Conservation (phyloP, 768 basidiomycete genomes). For the Nevesoporus exiguus region DNA sequence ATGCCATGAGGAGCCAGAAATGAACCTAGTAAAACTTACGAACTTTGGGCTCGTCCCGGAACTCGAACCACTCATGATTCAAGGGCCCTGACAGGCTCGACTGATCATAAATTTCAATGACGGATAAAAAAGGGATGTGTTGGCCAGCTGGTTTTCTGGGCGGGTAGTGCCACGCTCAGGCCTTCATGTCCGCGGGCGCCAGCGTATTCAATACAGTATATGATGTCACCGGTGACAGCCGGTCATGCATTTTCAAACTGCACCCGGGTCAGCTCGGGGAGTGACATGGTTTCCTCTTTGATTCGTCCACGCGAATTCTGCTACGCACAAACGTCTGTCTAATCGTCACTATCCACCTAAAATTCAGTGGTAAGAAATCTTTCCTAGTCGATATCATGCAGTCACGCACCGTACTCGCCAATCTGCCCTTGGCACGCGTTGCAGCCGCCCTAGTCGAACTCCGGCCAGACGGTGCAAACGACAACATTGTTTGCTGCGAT, state of each 20-base stretch:
- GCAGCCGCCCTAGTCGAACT: conserved; percentile 64
- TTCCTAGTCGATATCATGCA: background rate
- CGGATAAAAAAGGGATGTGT: background rate
- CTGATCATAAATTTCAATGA: background rate
- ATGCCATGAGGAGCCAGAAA: background rate
- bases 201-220: no score
- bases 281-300: no score
- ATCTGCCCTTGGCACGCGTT: conserved; percentile 59
- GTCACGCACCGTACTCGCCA: conserved; percentile 43
- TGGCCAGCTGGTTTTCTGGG: no score
- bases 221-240: background rate
- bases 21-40: background rate
- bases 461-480: conserved; percentile 59
- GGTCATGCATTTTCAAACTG: background rate
- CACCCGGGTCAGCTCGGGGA: background rate
- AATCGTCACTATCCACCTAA: conserved; percentile 31
- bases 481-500: conserved; percentile 46
- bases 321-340: conserved; percentile 4
- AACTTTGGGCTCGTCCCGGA: background rate
- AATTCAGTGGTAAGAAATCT: background rate
- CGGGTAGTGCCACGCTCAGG: background rate
- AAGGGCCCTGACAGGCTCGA: background rate
- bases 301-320: no score
- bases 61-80: background rate
- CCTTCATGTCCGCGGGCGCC: no score